Conservation (phyloP, 768 basidiomycete genomes). For the Amanita muscaria region DNA sequence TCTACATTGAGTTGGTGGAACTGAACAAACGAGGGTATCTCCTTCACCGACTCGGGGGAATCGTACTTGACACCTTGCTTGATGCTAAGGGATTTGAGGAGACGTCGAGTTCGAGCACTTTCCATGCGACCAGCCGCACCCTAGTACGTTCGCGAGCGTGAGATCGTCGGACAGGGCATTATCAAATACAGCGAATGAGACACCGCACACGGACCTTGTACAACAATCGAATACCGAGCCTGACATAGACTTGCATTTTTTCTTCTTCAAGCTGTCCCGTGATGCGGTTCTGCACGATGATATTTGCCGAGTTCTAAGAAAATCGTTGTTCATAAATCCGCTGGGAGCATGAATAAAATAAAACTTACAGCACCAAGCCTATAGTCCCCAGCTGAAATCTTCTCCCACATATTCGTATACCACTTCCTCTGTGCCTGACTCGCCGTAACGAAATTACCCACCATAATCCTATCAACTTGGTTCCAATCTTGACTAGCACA, state of each 20-base stretch:
- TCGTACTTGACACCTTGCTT: constrained; percentile 96
- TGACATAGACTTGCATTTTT: constrained; percentile 93
- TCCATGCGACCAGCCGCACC: constrained; percentile 87
- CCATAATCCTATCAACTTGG: constrained; percentile 80
- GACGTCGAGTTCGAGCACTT: constrained; percentile 67
- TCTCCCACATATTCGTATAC: constrained; percentile 84
- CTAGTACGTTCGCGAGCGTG: constrained; percentile 22
- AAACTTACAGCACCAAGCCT: constrained; percentile 67
- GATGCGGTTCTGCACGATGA: constrained; percentile 90
- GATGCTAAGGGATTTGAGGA: constrained; percentile 83
- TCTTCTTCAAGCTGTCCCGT: constrained; percentile 94
- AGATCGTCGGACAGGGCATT: no score
- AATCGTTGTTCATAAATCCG: not conserved
- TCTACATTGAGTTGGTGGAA: constrained; percentile 80
- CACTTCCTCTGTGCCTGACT: constrained; percentile 96
- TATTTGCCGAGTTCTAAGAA: constrained; percentile 89
- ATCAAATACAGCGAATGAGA: no score
- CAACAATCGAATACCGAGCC: constrained; percentile 84
- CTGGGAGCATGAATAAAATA: constrained; percentile 2
- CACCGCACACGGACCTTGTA: constrained; percentile 51
- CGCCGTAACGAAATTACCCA: constrained; percentile 90
- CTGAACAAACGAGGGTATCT: constrained; percentile 82
- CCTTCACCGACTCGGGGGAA: constrained; percentile 69
- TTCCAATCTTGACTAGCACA: constrained; percentile 94
- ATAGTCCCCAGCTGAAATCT: constrained; percentile 83